Percentiles rank a stretch among this genome's conserved stretches.
Conservation (phyloP, 306 rosid species). For the Cicer yamashitae region DNA sequence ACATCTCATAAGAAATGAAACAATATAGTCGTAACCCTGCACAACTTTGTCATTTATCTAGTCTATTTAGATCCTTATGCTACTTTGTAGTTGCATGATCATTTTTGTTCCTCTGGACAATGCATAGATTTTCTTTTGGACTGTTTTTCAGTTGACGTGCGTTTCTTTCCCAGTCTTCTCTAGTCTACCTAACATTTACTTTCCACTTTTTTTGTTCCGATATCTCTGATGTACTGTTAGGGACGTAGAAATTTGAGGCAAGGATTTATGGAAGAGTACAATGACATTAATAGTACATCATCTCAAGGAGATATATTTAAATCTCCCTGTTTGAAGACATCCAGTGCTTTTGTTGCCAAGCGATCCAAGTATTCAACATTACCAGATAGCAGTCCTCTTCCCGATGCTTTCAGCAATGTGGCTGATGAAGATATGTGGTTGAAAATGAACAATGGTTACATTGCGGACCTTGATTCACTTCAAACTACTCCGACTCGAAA, state of each 20-base stretch:
- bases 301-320: slow-evolving; percentile 69
- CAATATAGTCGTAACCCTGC: slow-evolving; percentile 8
- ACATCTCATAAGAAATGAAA: slow-evolving; percentile 39
- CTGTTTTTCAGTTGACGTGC: slow-evolving; percentile 10
- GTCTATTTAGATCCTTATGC: slow-evolving; percentile 28
- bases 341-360: slow-evolving; percentile 75
- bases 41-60: slow-evolving; percentile 31
- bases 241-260: slow-evolving; percentile 59
- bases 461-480: slow-evolving; percentile 85
- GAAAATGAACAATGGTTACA: slow-evolving; percentile 86
- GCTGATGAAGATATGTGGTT: slow-evolving; percentile 94
- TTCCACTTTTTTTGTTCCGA: slow-evolving; percentile 39
- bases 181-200: slow-evolving; percentile 27
- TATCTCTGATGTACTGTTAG: slow-evolving; percentile 43
- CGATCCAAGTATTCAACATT: slow-evolving; percentile 65
- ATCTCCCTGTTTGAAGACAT: slow-evolving; percentile 77
- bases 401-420: slow-evolving; percentile 75
- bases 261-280: slow-evolving; percentile 54
- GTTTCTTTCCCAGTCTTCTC: slow-evolving; percentile 18
- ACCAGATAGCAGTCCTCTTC: slow-evolving; percentile 73
- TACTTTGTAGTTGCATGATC: not conserved
- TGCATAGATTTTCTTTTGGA: not conserved
- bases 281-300: slow-evolving; percentile 53
- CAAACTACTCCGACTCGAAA: slow-evolving; percentile 75
- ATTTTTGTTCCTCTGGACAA: slow-evolving; percentile 26